Evolutionary conservation across 2,329 filamentous ascomycete genomes (phyloP).

Genomic region (Sclerotiophoma versabilis): DNA sequence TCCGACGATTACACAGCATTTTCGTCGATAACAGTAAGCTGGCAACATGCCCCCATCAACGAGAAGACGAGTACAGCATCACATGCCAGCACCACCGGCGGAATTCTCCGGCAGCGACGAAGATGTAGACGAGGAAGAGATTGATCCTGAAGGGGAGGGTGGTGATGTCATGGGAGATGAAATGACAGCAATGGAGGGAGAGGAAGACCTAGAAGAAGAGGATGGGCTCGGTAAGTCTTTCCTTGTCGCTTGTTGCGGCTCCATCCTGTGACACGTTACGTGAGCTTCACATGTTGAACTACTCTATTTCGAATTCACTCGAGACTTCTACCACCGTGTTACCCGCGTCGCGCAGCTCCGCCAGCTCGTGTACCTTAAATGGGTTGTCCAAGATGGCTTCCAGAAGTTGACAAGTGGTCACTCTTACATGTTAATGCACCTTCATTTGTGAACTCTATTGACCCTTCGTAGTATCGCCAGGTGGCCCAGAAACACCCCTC

Average conservation of each 20-base stretch:
- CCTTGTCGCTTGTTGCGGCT: not conserved
- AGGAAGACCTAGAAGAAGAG: conserved; percentile 58
- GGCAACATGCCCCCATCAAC: conserved; percentile 37
- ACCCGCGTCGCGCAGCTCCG: not conserved
- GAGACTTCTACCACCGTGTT: not conserved
- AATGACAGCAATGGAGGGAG: conserved; percentile 30
- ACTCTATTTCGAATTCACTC: not conserved
- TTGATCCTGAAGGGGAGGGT: conserved; percentile 30
- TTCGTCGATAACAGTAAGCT: conserved; percentile 1
- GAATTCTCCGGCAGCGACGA: conserved; percentile 41
- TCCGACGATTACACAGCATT: conserved; percentile 4
- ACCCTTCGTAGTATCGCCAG: conserved; percentile 25
- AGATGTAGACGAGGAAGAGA: conserved; percentile 30
- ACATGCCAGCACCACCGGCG: conserved; percentile 24
- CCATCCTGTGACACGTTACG: conserved; percentile 1
- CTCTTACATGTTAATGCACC: not conserved
- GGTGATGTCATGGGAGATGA: conserved; percentile 35
- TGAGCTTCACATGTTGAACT: not conserved
- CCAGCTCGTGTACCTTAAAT: not conserved
- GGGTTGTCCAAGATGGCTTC: conserved; percentile 2
- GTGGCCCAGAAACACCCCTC: conserved; percentile 18
- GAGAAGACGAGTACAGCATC: conserved; percentile 31
- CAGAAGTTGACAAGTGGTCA: not conserved
- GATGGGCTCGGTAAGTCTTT: conserved; percentile 31
- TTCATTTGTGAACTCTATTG: conserved; percentile 2